These are phyloP conservation scores for Vitis hybrid DNA, from an alignment of 177 flowering plant genomes.

Conservation along the genomic window DNA sequence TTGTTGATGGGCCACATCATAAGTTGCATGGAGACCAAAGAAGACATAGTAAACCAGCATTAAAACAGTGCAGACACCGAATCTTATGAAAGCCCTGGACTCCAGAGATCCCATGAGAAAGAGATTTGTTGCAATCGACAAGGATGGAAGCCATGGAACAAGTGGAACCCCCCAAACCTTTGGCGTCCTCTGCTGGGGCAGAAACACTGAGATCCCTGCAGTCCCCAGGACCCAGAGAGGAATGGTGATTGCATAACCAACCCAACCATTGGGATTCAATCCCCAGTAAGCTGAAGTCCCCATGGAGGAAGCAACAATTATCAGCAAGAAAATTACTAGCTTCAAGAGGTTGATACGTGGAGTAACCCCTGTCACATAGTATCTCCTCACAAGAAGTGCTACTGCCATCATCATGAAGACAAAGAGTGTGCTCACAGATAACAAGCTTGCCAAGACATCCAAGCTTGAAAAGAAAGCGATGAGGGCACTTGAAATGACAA, in stretches of 20 bases:
- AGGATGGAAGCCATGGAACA: constrained; percentile 64
- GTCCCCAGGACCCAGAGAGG: constrained; percentile 55
- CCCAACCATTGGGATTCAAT: constrained; percentile 35
- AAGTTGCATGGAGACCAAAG: constrained; percentile 59
- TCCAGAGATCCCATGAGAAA: constrained; percentile 58
- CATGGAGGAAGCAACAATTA: constrained; percentile 48
- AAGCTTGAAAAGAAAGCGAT: constrained; percentile 55
- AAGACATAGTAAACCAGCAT: constrained; percentile 55
- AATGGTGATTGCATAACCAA: constrained; percentile 38
- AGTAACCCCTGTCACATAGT: constrained; percentile 44
- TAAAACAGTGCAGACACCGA: constrained; percentile 43
- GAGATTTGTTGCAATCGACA: constrained; percentile 50
- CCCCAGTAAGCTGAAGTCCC: constrained; percentile 54
- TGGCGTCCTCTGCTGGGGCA: constrained; percentile 44
- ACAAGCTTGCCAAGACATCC: constrained; percentile 44
- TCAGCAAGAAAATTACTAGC: constrained; percentile 28
- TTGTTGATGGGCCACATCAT: constrained; percentile 47
- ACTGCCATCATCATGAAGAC: constrained; percentile 62
- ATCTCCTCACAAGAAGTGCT: constrained; percentile 57
- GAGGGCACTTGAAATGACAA: constrained; percentile 26
- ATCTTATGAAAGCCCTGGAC: constrained; percentile 36
- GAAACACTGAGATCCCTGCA: constrained; percentile 26
- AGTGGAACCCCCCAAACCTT: constrained; percentile 67
- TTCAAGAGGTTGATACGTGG: constrained; percentile 27
- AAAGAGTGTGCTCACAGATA: constrained; percentile 58